Base-by-base conservation (phyloP, 2,329 filamentous ascomycete genomes). In the Hypomyces rosellus region DNA sequence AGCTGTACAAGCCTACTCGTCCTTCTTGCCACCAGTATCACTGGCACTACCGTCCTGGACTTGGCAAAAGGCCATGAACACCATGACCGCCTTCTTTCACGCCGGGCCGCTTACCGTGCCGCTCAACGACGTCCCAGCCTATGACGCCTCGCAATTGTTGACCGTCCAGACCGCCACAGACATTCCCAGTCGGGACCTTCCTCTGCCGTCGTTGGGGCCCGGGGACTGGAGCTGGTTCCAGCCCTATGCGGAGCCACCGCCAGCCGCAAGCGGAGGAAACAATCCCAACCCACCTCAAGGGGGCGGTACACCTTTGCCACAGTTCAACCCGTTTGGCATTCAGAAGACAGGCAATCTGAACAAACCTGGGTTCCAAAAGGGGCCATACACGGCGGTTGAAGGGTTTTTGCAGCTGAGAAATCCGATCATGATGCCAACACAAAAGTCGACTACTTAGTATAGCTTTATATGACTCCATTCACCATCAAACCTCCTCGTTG, bases 31-130 rank as follows among this genome's bases (percentile, higher is more conserved):
- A 0, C 46, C 57, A 1, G 33, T 25, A 3, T 33, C 47, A 2
- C 58, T 71, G 0, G 30, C 40, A 11, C 53, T 74, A 2, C 67
- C 66, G 1, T 11, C 57, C 0, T 74, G 69, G 69, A 69, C 66
- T 0, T 66, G 63, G 63, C 61, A 73, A 49, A 22, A 42, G 0
- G 69, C 69, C 4, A 52, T 73, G 54, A 52, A 60, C 11, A 61
- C 50, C 2, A 73, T 74, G 62, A 69, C 62, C 0, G 69, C 69
- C 0, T 74, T 74, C 46, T 71, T 72, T 54, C 65, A 67, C 44
- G 47, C 61, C 0, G 71, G 71, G 0, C 71, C 69, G 0, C 11
- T 69, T 25, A 54, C 45, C 3, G 2, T 54, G 18, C 49, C 50
- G 25, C 34, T 49, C 18, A 34, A 45, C 5, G 52, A 54, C 36